phyloP scores from a whole-genome alignment of 2,329 filamentous ascomycete species.

The Colletotrichum musae region DNA sequence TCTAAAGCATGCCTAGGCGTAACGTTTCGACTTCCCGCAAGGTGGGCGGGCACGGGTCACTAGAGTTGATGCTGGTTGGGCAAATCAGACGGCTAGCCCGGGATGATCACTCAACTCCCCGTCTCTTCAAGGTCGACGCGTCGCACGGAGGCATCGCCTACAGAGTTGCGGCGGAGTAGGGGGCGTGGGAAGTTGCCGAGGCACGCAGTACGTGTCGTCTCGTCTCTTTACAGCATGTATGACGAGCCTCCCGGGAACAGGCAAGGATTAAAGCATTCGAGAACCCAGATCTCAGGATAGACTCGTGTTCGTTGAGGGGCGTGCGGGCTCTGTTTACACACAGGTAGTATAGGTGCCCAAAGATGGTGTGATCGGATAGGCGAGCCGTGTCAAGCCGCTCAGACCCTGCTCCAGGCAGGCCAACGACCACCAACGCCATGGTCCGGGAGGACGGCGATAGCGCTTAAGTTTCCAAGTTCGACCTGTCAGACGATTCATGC shows the following conservation, averaged over 20 bases:
- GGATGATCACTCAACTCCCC: background rate
- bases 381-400: slow-evolving; percentile 17
- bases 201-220: background rate
- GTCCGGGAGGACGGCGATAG: slow-evolving; percentile 8
- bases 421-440: slow-evolving; percentile 10
- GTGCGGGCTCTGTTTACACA: background rate
- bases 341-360: background rate
- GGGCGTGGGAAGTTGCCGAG: background rate
- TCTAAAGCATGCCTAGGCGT: background rate
- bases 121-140: background rate
- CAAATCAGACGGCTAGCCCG: background rate
- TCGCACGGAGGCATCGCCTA: background rate
- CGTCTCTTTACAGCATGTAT: slow-evolving; percentile 1
- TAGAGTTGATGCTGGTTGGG: background rate
- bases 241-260: background rate
- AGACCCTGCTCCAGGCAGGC: slow-evolving; percentile 3
- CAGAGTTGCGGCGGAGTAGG: background rate
- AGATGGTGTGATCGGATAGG: slow-evolving; percentile 32
- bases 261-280: background rate
- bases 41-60: background rate
- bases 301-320: background rate
- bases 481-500: slow-evolving; percentile 1
- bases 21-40: slow-evolving; percentile 8
- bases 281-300: background rate
- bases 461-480: slow-evolving; percentile 10